Evolutionary conservation across 164 flowering plant genomes (phyloP), one percentile per base, ranked within the genome.

Genomic region (Chimonanthus praecox): DNA sequence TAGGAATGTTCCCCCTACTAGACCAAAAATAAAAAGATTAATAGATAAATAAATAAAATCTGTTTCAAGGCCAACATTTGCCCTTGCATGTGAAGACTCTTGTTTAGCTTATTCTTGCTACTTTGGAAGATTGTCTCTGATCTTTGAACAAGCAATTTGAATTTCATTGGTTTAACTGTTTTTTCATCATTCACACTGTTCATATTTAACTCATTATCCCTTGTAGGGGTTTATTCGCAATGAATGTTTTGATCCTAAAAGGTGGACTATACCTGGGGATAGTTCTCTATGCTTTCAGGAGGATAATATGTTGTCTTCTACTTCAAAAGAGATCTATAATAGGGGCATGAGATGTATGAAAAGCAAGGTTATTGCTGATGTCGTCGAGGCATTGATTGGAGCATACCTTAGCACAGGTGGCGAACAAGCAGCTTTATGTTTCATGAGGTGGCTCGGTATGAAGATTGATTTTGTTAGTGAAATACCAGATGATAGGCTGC

Each of bases 301-400:
- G 49, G 71, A 73, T 15, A 88, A 82, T 80, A 86, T 76, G 62
- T 45, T 11, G 2, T 72, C 86, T 47, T 72, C 83, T 21, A 60
- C 75, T 65, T n/a, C 68, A 4, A 76, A 70, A 69, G 88, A 75
- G 65, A 70, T 88, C 0, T 92, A 87, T 75, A 50, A 61, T 13
- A 73, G 63, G 6, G 85, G 85, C 66, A 83, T 5, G 60, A 86
- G 85, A 63, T 79, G 77, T 45, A 10, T 94, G 20, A 89, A 84
- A 74, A 74, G 79, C 43, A 90, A 94, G 79, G 80, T 45, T 16
- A 79, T 94, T 62, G 98, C 98, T 66, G 97, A 94, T 84, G 95
- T 80, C 54, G 92, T 88, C 46, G 98, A 94, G 80, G 98, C 97
- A 21, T 75, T 94, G 16, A 84, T 94, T 69, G 98, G 97, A 68